Percentiles rank a stretch among this genome's conserved stretches.
Conservation (phyloP, 371 early-diverging fungal species). For the Funneliformis caledonium region DNA sequence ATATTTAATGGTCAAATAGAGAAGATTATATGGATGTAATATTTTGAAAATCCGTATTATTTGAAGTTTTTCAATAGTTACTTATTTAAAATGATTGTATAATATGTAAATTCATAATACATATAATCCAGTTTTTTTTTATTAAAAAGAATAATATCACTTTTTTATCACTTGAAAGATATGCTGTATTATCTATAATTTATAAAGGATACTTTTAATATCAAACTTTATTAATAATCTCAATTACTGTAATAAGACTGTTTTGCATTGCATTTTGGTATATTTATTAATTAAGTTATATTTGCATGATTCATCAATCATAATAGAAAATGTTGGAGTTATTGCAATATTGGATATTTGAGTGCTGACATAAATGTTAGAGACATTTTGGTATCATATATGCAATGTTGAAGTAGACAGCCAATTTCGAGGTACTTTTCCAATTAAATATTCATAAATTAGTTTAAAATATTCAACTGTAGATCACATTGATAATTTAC, state of each 20-base stretch:
- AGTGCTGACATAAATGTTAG: too few species aligned
- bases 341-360: not conserved
- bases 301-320: not conserved
- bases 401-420: too few species aligned
- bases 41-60: not conserved
- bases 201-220: not conserved
- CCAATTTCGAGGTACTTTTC: too few species aligned
- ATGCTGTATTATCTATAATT: not conserved
- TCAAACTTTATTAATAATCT: not conserved
- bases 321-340: not conserved
- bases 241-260: not conserved
- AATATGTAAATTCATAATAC: not conserved
- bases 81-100: not conserved
- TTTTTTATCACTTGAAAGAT: not conserved
- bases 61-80: not conserved
- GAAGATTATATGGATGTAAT: not conserved
- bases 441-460: constrained; percentile 1
- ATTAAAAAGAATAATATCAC: not conserved
- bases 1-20: not conserved
- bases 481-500: not conserved
- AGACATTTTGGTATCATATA: too few species aligned
- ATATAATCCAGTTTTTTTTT: not conserved
- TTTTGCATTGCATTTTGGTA: not conserved
- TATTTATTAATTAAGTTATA: not conserved
- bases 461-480: not conserved